Evolutionary conservation across 352 stramenopile species (phyloP).

Genomic region (Phytopythium montanum): DNA sequence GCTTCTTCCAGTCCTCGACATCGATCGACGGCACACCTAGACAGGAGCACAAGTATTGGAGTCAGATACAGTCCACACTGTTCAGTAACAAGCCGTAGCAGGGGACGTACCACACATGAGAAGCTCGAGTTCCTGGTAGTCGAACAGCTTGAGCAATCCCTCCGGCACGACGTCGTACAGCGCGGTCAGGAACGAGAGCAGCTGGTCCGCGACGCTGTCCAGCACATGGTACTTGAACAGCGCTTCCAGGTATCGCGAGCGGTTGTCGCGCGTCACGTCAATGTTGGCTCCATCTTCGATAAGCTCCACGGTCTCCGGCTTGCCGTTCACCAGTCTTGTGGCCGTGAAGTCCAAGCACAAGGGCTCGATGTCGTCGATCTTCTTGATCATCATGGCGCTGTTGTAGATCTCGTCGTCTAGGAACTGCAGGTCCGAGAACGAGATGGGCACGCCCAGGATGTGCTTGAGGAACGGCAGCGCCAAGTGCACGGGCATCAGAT

Average conservation of each 20-base stretch:
- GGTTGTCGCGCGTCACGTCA: constrained; percentile 95
- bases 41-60: background rate
- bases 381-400: constrained; percentile 59
- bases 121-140: constrained; percentile 98
- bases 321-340: constrained; percentile 58
- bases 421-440: constrained; percentile 89
- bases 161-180: constrained; percentile 98
- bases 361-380: constrained; percentile 72
- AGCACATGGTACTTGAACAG: constrained; percentile 96
- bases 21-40: constrained; percentile 68
- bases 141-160: constrained; percentile 95
- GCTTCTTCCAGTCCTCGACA: constrained; percentile 76
- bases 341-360: constrained; percentile 80
- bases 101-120: constrained; percentile 91
- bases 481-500: constrained; percentile 73
- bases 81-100: background rate
- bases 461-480: constrained; percentile 87
- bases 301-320: constrained; percentile 84
- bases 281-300: constrained; percentile 87
- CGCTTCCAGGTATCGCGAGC: constrained; percentile 91
- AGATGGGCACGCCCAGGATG: constrained; percentile 83
- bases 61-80: constrained; percentile 16
- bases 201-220: constrained; percentile 88
- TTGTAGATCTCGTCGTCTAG: constrained; percentile 85
- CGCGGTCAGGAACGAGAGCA: constrained; percentile 83